These are phyloP conservation scores for Chimonanthus salicifolius DNA, from an alignment of 164 flowering plant genomes.

Conservation along the genomic window DNA sequence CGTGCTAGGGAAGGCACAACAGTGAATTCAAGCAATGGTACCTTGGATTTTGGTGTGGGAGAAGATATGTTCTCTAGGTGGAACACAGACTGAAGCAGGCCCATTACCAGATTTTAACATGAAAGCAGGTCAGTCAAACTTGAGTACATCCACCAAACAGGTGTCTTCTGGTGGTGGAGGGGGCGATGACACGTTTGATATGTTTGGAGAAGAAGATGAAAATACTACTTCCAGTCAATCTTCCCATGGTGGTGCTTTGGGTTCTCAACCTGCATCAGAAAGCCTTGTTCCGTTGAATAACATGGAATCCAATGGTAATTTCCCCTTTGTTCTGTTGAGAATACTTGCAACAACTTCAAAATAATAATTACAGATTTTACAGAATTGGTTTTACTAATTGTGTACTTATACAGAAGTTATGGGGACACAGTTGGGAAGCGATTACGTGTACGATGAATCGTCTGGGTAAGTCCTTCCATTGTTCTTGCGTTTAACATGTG, in stretches of 20 bases:
- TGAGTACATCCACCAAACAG: conserved; percentile 18
- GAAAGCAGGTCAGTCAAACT: conserved; percentile 16
- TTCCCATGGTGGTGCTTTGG: conserved; percentile 18
- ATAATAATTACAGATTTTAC: background rate
- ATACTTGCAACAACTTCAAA: conserved; percentile 2
- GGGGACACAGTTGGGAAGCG: conserved; percentile 50
- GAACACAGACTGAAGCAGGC: conserved; percentile 7
- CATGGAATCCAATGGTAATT: conserved; percentile 24
- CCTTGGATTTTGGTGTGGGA: background rate
- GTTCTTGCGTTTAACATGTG: background rate
- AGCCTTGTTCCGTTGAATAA: conserved; percentile 5
- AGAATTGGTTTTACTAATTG: conserved; percentile 5
- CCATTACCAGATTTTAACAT: conserved; percentile 8
- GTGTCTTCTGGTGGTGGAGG: conserved; percentile 23
- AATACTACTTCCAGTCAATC: conserved; percentile 25
- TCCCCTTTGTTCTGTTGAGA: background rate
- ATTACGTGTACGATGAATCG: conserved; percentile 81
- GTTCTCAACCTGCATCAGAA: conserved; percentile 30
- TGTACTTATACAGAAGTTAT: conserved; percentile 14
- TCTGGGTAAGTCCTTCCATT: conserved; percentile 58
- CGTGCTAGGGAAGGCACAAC: conserved; percentile 44
- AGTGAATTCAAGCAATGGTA: conserved; percentile 12
- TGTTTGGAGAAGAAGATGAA: conserved; percentile 83
- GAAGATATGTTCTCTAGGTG: conserved; percentile 19
- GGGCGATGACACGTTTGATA: conserved; percentile 46